phyloP scores from a whole-genome alignment of 805 yeast species.

The Lipomyces yamadae region DNA sequence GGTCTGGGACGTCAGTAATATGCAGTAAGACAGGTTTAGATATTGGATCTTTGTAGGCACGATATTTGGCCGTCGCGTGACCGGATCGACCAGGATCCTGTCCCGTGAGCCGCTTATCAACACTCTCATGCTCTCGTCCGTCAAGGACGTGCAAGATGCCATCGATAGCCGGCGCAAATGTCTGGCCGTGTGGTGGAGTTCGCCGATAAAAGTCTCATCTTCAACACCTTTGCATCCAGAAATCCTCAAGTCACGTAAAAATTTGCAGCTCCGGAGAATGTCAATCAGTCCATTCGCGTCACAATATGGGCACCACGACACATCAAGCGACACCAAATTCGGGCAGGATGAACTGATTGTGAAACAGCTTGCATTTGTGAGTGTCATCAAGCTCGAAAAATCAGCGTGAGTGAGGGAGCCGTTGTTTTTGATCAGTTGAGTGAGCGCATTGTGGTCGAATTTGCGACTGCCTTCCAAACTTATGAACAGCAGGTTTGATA shows the following conservation, averaged over 20 bases:
- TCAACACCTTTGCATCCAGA: slow-evolving; percentile 19
- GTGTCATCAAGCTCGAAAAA: slow-evolving; percentile 17
- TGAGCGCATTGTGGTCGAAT: slow-evolving; percentile 33
- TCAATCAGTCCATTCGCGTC: slow-evolving; percentile 26
- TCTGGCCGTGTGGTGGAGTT: slow-evolving; percentile 12
- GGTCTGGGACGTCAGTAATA: slow-evolving; percentile 18
- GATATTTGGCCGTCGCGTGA: slow-evolving; percentile 11
- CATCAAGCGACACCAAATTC: slow-evolving; percentile 26
- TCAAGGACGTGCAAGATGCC: slow-evolving; percentile 17
- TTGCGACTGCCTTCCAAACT: slow-evolving; percentile 24
- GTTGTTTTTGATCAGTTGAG: slow-evolving; percentile 25
- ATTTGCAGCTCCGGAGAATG: slow-evolving; percentile 18
- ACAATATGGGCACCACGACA: slow-evolving; percentile 21
- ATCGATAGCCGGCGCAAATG: slow-evolving; percentile 18
- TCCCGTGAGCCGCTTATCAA: slow-evolving; percentile 20
- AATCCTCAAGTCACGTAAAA: slow-evolving; percentile 15
- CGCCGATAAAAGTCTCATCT: slow-evolving; percentile 17
- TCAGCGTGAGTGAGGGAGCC: slow-evolving; percentile 12
- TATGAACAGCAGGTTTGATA: slow-evolving; percentile 21
- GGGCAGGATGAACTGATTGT: slow-evolving; percentile 22
- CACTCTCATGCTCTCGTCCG: slow-evolving; percentile 20
- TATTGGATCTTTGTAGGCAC: slow-evolving; percentile 12
- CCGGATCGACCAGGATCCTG: slow-evolving; percentile 13
- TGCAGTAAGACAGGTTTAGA: slow-evolving; percentile 22
- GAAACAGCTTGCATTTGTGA: slow-evolving; percentile 28